Conservation (phyloP, 2,329 filamentous ascomycete genomes). For the Talaromyces sp. region DNA sequence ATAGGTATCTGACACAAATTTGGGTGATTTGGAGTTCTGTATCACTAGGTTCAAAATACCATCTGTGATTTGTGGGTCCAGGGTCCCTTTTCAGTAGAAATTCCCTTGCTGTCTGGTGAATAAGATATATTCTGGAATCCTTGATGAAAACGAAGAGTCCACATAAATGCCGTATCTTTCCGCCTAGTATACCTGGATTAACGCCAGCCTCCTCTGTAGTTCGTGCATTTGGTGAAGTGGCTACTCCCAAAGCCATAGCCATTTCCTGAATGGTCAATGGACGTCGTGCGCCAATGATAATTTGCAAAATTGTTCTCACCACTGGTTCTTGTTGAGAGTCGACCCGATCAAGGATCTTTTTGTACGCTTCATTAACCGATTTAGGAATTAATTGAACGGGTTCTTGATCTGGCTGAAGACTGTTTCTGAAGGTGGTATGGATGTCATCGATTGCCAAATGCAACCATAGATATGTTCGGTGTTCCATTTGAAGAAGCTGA, state of each 20-base stretch:
- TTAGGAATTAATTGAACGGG: neutral
- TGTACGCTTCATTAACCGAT: slow-evolving; percentile 13
- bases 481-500: slow-evolving; percentile 23
- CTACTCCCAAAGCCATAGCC: slow-evolving; percentile 12
- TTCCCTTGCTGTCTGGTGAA: slow-evolving; percentile 40
- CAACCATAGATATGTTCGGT: slow-evolving; percentile 39
- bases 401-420: slow-evolving; percentile 6
- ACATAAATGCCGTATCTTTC: slow-evolving; percentile 26
- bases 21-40: neutral
- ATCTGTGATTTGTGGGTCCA: neutral
- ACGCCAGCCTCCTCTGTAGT: slow-evolving; percentile 14
- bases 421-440: slow-evolving; percentile 7
- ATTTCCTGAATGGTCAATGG: slow-evolving; percentile 17
- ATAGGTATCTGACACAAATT: slow-evolving; percentile 1
- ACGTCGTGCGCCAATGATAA: slow-evolving; percentile 15
- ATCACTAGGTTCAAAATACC: neutral
- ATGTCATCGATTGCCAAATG: slow-evolving; percentile 15
- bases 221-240: slow-evolving; percentile 1
- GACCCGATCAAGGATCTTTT: slow-evolving; percentile 16
- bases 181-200: slow-evolving; percentile 11
- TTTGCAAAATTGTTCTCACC: slow-evolving; percentile 15
- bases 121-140: slow-evolving; percentile 29
- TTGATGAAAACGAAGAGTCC: slow-evolving; percentile 34
- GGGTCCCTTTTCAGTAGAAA: slow-evolving; percentile 24
- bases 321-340: slow-evolving; percentile 8